These are phyloP conservation scores for Penicillium chermesinum DNA, from an alignment of 495 filamentous ascomycete genomes.

Conservation along the genomic window DNA sequence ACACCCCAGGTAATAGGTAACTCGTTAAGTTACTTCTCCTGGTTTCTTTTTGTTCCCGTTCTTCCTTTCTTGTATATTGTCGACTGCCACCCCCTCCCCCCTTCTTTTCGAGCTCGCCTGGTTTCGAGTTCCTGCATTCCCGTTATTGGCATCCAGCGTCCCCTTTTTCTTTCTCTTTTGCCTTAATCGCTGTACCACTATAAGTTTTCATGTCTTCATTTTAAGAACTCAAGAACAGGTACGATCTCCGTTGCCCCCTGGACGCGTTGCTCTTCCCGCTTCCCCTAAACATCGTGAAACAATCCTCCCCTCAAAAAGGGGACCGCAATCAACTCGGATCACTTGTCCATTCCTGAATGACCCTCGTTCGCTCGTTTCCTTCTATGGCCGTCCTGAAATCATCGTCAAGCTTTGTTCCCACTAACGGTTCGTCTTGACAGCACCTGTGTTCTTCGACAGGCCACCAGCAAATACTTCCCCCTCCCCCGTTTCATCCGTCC, in stretches of 20 bases:
- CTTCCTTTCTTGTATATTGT: constrained; percentile 36
- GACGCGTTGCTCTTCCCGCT: constrained; percentile 23
- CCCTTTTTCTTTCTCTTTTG: constrained; percentile 13
- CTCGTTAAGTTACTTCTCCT: constrained; percentile 24
- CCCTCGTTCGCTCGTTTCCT: too few relatives aligned
- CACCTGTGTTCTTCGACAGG: constrained; percentile 17
- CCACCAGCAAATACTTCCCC: constrained; percentile 4
- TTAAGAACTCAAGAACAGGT: constrained; percentile 45
- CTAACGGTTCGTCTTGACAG: constrained; percentile 14
- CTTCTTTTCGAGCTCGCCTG: constrained; percentile 30
- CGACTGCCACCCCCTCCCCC: constrained; percentile 18
- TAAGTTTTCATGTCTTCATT: constrained; percentile 29
- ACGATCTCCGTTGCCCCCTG: constrained; percentile 20
- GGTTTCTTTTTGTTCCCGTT: constrained; percentile 19
- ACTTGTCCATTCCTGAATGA: too few relatives aligned
- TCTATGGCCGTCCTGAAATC: too few relatives aligned
- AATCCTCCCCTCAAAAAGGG: constrained; percentile 1
- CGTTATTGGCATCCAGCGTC: constrained; percentile 24
- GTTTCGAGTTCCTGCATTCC: constrained; percentile 36
- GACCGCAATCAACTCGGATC: too few relatives aligned
- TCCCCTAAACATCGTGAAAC: constrained; percentile 7
- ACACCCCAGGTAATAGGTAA: constrained; percentile 21
- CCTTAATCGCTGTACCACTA: constrained; percentile 37
- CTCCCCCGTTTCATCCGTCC: background rate
- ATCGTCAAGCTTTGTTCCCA: background rate